Evolutionary conservation across 2,329 filamentous ascomycete genomes (phyloP), one percentile per base, ranked within the genome.

Genomic region (Colletotrichum spaethianum): DNA sequence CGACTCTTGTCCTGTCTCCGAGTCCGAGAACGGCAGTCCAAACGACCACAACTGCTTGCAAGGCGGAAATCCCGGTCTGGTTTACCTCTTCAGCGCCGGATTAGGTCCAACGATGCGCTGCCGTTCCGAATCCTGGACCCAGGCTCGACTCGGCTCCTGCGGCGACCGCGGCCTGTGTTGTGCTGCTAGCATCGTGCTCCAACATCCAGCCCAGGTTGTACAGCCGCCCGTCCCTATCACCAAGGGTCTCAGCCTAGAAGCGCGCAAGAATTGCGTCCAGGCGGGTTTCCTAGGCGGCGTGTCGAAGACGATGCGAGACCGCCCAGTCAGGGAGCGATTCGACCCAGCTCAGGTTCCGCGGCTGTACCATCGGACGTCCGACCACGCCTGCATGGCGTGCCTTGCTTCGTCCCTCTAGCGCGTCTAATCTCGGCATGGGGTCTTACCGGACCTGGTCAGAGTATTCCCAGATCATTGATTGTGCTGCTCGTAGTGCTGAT

Each of bases 361-460:
- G 59, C 52, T 69, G 59, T 63, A 44, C 46, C 55, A 48, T 69
- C 70, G 70, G 70, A 72, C 70, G 70, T 72, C 70, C 70, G 70
- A 72, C 65, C 70, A 61, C 53, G 38, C 70, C 70, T 64, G 65
- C 65, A 70, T 64, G 59, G 65, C 69, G 44, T 64, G 59, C 69
- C 69, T 69, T 59, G 65, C 69, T 64, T 70, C 59, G 44, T 60
- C 26, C 28, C n/a, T 57, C 66, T 72, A 72, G 70, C 70, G 70
- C 65, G 52, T 31, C 70, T 64, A 59, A 44, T 4, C 23, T 63
- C 38, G 44, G 52, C 65, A 44, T 26, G 46, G 31, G 23, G 23
- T 42, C 46, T 63, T 40, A 59, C 33, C 52, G n/a, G 33, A 18
- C 33, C 26, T 26, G 31, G 53, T 56, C 36, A 38, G 31, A 60